These are phyloP conservation scores for Azolla pinnata DNA, from an alignment of 75 land plant genomes.

Conservation along the genomic window DNA sequence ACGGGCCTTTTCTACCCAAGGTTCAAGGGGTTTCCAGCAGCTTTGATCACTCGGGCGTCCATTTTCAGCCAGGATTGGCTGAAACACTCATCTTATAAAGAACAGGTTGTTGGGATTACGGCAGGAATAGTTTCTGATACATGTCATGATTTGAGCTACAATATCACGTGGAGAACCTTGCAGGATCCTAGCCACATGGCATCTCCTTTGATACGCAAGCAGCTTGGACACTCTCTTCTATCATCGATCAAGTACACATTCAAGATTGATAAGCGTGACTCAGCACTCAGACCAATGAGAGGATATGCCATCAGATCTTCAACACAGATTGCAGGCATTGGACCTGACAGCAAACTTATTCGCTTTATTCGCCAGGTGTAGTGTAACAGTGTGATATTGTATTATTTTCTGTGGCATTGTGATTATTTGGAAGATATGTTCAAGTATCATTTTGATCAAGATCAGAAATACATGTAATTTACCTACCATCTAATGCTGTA, in stretches of 20 bases:
- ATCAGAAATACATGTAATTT: too few relatives aligned
- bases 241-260: constrained; percentile 76
- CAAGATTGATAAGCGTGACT: constrained; percentile 68
- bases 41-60: constrained; percentile 47
- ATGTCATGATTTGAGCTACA: constrained; percentile 62
- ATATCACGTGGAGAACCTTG: constrained; percentile 73
- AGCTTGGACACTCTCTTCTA: constrained; percentile 73
- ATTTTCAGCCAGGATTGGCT: constrained; percentile 81
- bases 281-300: constrained; percentile 62
- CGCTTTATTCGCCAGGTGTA: constrained; percentile 90
- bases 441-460: too few relatives aligned
- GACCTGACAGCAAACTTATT: constrained; percentile 55
- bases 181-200: constrained; percentile 70
- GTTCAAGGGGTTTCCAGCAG: constrained; percentile 51
- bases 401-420: too few relatives aligned
- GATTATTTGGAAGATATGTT: too few relatives aligned
- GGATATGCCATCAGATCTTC: constrained; percentile 71
- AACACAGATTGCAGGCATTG: constrained; percentile 71
- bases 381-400: too few relatives aligned
- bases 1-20: constrained; percentile 66
- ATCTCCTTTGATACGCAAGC: constrained; percentile 60
- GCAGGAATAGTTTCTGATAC: constrained; percentile 55
- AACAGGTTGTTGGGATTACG: constrained; percentile 57
- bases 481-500: too few relatives aligned
- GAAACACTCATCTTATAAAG: constrained; percentile 83